A percentile compares a stretch with the other conserved stretches of the same genome.
Conservation (phyloP, 2,329 filamentous ascomycete genomes). For the Blastomyces percursus region DNA sequence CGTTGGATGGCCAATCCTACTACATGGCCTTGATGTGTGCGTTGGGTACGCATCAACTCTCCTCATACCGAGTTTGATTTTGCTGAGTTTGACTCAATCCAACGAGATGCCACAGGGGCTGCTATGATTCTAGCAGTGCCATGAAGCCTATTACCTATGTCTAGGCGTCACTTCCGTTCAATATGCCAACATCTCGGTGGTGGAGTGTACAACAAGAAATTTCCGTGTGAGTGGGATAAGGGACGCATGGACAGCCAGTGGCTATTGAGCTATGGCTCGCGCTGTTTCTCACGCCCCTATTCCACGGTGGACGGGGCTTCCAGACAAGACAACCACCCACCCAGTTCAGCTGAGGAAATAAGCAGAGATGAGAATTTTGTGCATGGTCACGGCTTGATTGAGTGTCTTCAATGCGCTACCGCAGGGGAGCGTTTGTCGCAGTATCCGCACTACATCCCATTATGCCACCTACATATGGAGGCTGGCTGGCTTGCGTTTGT, state of each 20-base stretch:
- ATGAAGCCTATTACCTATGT: background rate
- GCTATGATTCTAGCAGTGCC: background rate
- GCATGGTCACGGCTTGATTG: too few relatives aligned
- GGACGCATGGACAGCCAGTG: background rate
- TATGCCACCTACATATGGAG: too few relatives aligned
- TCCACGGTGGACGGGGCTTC: background rate
- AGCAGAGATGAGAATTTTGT: too few relatives aligned
- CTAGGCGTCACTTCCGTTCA: background rate
- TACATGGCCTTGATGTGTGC: background rate
- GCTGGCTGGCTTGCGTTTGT: too few relatives aligned
- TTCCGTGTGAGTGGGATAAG: background rate
- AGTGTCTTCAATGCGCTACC: too few relatives aligned
- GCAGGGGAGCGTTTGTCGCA: too few relatives aligned
- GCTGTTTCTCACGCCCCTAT: background rate
- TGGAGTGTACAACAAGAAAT: background rate
- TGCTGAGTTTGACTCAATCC: background rate
- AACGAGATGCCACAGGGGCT: background rate
- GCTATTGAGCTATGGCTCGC: background rate
- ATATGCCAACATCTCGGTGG: background rate
- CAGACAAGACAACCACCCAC: background rate
- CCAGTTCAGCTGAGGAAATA: background rate
- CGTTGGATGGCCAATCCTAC: constrained; percentile 8
- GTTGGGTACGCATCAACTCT: background rate
- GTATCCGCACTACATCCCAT: too few relatives aligned
- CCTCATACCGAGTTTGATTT: too few relatives aligned